Base-by-base conservation (phyloP, 441 rosid species). In the Theobroma grandiflorum region DNA sequence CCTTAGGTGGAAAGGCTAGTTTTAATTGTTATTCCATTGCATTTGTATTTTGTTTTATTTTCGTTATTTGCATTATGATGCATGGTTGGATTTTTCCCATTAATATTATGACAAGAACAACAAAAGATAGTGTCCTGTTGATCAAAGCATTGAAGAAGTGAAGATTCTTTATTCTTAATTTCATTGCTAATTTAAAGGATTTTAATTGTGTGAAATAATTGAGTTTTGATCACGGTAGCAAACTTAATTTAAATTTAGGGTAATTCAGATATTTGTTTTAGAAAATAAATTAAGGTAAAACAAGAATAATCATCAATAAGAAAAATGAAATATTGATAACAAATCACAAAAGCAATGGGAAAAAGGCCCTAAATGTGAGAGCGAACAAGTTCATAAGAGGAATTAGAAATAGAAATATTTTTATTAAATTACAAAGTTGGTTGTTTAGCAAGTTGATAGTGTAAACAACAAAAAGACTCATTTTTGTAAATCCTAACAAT, bases 381-480 rank as follows among this genome's bases (percentile, higher is more conserved):
- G 14, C 66, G 79, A 47, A 80, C 14, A 3, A 75, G 49, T 1
- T 31, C 71, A 66, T 75, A 66, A 11, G 31, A 4, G 3, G 8
- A 33, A 8, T 14, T 14, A n/a, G 35, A 33, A 57, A 43, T 10
- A 9, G 61, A 68, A 55, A 1, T 9, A 15, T 14, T 67, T 15
- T 35, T 52, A 67, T 10, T 66, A 33, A 80, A 80, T 0, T 63
- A 37, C 1, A 59, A 47, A 31, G 11, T n/a, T 6, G 58, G 63
- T 52, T 80, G 79, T 80, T 80, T 80, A 5, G 31, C 70, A 0
- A 75, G 26, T 40, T 65, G 26, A 31, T 67, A 74, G 1, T 15
- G 12, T 5, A 55, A 6, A 67, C 76, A 80, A 75, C 66, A 1
- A 49, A 73, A 16, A 3, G 2, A 9, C 1, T 37, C 22, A 5